These are phyloP conservation scores for Westerdykella aurantiaca DNA, from an alignment of 2,329 filamentous ascomycete species.

Conservation along the genomic window DNA sequence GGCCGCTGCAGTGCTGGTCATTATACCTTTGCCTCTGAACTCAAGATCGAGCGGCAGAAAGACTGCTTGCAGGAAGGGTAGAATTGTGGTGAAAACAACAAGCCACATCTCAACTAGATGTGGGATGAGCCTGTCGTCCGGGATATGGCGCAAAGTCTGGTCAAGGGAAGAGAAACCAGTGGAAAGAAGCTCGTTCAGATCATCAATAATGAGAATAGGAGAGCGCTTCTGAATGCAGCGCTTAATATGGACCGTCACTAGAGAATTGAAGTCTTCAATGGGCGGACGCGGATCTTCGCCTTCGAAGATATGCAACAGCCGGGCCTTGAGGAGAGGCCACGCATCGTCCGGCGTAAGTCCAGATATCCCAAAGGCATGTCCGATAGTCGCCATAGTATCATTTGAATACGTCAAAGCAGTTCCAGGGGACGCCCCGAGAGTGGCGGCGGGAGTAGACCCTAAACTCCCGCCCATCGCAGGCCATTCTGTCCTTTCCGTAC, in stretches of 20 bases:
- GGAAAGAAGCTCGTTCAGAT: slow-evolving; percentile 66
- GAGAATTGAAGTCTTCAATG: slow-evolving; percentile 74
- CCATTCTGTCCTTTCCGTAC: slow-evolving; percentile 37
- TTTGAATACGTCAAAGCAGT: slow-evolving; percentile 29
- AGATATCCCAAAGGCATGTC: slow-evolving; percentile 43
- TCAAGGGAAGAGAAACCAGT: slow-evolving; percentile 84
- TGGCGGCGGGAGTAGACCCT: slow-evolving; percentile 16
- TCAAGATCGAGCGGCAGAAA: slow-evolving; percentile 91
- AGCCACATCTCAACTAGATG: slow-evolving; percentile 92
- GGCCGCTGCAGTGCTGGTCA: slow-evolving; percentile 70
- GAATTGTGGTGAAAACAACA: slow-evolving; percentile 79
- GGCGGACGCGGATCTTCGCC: slow-evolving; percentile 74
- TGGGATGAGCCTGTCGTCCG: slow-evolving; percentile 84
- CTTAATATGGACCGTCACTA: slow-evolving; percentile 73
- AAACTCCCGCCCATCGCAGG: slow-evolving; percentile 21
- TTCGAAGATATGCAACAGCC: slow-evolving; percentile 72
- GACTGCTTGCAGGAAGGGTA: slow-evolving; percentile 92
- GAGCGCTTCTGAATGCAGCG: slow-evolving; percentile 69
- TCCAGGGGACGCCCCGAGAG: slow-evolving; percentile 15
- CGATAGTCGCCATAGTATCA: slow-evolving; percentile 41
- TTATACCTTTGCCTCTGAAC: slow-evolving; percentile 79
- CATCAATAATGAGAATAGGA: slow-evolving; percentile 66
- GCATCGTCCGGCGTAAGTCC: slow-evolving; percentile 62
- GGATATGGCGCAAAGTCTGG: slow-evolving; percentile 68
- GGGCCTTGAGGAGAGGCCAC: slow-evolving; percentile 73